These are phyloP conservation scores for Coniferiporia sulphurascens DNA, from an alignment of 1,284 basidiomycete genomes.

Conservation along the genomic window DNA sequence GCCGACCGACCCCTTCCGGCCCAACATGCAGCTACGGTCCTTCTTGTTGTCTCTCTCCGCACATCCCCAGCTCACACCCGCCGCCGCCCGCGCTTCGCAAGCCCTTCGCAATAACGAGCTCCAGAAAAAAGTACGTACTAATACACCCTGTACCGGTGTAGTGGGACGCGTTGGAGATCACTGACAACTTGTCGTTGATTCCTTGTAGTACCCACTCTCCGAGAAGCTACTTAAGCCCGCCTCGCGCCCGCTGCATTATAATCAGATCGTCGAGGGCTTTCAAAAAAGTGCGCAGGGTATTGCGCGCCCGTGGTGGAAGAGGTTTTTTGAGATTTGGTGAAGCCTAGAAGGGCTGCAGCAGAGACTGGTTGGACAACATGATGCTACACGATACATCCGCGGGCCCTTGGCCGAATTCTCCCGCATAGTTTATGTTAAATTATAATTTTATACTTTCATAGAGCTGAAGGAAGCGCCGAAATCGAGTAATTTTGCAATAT, in stretches of 20 bases:
- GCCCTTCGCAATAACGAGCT: constrained; percentile 49
- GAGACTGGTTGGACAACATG: background rate
- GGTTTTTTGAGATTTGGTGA: constrained; percentile 73
- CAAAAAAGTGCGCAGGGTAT: constrained; percentile 72
- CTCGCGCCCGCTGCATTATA: constrained; percentile 66
- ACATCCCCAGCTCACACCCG: constrained; percentile 60
- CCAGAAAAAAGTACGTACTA: constrained; percentile 45
- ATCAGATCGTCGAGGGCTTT: constrained; percentile 62
- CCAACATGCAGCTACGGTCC: constrained; percentile 62
- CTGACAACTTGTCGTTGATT: constrained; percentile 15
- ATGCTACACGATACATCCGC: background rate
- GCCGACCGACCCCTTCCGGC: constrained; percentile 67
- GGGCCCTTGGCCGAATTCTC: background rate
- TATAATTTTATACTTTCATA: background rate
- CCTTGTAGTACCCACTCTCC: constrained; percentile 56
- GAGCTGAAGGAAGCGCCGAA: background rate
- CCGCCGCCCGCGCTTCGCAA: constrained; percentile 52
- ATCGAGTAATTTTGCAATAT: background rate
- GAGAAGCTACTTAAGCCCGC: constrained; percentile 58
- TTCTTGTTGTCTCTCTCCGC: constrained; percentile 59
- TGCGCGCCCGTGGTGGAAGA: constrained; percentile 72
- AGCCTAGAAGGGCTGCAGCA: background rate
- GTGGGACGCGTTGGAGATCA: background rate
- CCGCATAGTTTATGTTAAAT: background rate
- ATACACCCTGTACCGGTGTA: constrained; percentile 21